A percentile compares a stretch with the other conserved stretches of the same genome.
phyloP scores from a whole-genome alignment of 1,284 basidiomycete species.

The Coriolopsis trogii region DNA sequence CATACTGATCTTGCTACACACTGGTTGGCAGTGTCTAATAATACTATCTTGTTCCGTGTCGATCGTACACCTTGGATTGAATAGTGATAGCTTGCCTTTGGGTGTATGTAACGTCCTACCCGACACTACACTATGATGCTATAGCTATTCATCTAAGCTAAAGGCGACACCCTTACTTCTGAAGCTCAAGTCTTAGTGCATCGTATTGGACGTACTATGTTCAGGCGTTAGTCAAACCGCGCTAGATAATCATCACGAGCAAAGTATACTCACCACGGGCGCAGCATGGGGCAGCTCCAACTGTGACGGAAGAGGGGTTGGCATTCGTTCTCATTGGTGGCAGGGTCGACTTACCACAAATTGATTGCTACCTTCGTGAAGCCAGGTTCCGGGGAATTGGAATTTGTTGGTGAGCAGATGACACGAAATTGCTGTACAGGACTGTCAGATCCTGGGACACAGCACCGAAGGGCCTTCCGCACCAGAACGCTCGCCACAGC shows the following conservation, averaged over 20 bases:
- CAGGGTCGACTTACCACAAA: conserved; percentile 15
- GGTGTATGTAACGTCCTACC: no score
- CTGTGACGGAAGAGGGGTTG: neutral
- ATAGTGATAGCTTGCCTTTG: no score
- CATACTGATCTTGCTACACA: no score
- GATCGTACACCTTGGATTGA: no score
- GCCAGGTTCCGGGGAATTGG: conserved; percentile 19
- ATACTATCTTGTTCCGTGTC: no score
- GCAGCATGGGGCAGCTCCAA: conserved; percentile 20
- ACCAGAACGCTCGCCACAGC: conserved; percentile 26
- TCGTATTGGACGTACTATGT: conserved; percentile 27
- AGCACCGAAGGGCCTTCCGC: neutral
- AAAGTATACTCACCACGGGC: conserved; percentile 24
- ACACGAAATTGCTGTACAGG: conserved; percentile 22
- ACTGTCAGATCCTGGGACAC: neutral
- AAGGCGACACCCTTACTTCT: neutral
- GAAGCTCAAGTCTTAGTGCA: conserved; percentile 21
- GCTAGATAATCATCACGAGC: no score
- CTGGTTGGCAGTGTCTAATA: no score
- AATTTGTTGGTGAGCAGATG: conserved; percentile 20
- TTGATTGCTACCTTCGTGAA: conserved; percentile 16
- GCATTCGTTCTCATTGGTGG: no score
- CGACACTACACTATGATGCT: no score
- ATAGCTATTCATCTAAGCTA: no score
- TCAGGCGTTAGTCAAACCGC: no score